Conservation (phyloP, 2,329 filamentous ascomycete genomes). For the Trichoderma sp. region DNA sequence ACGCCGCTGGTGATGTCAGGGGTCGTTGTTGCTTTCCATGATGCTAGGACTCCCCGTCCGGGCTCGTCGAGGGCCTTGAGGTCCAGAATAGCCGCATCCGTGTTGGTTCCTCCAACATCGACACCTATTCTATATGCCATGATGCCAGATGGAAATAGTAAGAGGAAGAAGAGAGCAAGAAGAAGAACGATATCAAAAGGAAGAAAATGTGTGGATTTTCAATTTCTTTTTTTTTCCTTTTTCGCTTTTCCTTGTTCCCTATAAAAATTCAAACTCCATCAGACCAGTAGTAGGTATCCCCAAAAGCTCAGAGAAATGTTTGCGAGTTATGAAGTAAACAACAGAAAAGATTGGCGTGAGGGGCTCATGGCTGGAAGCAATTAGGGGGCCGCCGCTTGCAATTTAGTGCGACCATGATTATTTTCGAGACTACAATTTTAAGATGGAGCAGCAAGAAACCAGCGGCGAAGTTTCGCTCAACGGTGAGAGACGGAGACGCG, state of each 20-base stretch:
- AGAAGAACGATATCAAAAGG: not conserved
- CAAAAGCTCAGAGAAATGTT: not conserved
- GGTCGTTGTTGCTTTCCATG: conserved; percentile 52
- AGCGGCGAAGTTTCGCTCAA: conserved; percentile 22
- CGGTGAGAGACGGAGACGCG: conserved; percentile 10
- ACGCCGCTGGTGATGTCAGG: conserved; percentile 54
- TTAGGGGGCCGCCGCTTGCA: conserved; percentile 12
- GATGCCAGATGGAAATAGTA: not conserved
- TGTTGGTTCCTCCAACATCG: conserved; percentile 46
- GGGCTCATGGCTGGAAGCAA: conserved; percentile 10
- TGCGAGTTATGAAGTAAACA: not conserved
- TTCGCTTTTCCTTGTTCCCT: not conserved
- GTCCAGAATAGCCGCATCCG: conserved; percentile 50
- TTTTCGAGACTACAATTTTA: not conserved
- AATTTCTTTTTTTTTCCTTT: not conserved
- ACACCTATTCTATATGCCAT: conserved; percentile 50
- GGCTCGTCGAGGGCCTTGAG: conserved; percentile 39
- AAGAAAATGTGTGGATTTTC: not conserved
- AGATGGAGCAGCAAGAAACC: conserved; percentile 4
- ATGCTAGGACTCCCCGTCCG: conserved; percentile 47
- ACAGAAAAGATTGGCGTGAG: conserved; percentile 4
- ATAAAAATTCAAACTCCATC: not conserved
- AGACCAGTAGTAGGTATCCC: not conserved
- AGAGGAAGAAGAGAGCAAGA: not conserved
- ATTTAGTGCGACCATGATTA: not conserved